Base-by-base conservation (phyloP, 2,329 filamentous ascomycete genomes). In the Scortechinia acanthostroma region DNA sequence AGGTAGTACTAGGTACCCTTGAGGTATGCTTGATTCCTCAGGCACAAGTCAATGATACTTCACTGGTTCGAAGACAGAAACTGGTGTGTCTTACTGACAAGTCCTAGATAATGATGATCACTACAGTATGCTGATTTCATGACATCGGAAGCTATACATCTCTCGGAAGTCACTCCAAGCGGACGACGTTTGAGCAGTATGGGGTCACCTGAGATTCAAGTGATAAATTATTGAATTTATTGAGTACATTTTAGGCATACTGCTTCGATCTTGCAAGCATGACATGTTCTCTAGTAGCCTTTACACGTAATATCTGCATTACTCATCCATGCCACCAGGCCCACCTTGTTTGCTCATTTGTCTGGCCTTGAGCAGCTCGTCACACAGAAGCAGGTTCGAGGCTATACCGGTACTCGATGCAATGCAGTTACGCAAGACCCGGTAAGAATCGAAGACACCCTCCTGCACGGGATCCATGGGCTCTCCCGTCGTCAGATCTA, bases 341-440 rank as follows among this genome's bases (percentile, higher is more conserved):
- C 77, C 77, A 30, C 68, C 74, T 64, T 72, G 66, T 58, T 80
- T 71, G 43, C 77, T 85, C 93, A 98, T 98, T 72, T 98, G 91
- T 62, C 93, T 79, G 49, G 93, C 93, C 76, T 98, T 98, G 57
- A 98, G 74, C 72, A 98, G 77, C 74, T 98, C 93, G 59, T 98
- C 93, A 59, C 93, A 98, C 43, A 98, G 77, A 52, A 98, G 72
- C 52, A 98, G 73, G 69, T 98, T 98, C 6, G 88, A 91, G 4
- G 93, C 91, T 58, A 98, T 98, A 51, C 93, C 89, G 21, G 91
- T 86, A 64, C 90, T 93, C 23, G 91, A 96, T 2, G 93, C 90
- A 50, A 98, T 82, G 63, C 85, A 90, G 71, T 97, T 97, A 54
- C 93, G 80, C 56, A 98, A 67, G 25, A 98, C 93, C 47, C 93